phyloP scores from a whole-genome alignment of 2,329 filamentous ascomycete genomes.

The Lachnellula suecica region DNA sequence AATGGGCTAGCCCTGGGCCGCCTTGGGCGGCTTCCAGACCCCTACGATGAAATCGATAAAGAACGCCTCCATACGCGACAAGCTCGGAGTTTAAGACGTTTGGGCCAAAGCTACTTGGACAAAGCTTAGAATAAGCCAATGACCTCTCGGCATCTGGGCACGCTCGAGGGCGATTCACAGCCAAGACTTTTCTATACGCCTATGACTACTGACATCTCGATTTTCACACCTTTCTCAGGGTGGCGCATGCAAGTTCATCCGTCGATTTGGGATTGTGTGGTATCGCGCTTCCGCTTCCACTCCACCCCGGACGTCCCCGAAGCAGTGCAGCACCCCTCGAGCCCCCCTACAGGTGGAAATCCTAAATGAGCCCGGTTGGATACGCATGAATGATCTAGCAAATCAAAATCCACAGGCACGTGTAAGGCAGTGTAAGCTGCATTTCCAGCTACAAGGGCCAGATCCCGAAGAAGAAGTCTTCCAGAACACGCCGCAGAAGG shows the following conservation, averaged over 20 bases:
- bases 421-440: not conserved
- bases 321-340: too few relatives aligned
- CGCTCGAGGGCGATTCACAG: not conserved
- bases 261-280: too few relatives aligned
- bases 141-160: not conserved
- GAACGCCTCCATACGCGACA: not conserved
- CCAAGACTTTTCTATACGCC: not conserved
- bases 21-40: too few relatives aligned
- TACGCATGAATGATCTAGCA: not conserved
- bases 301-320: not conserved
- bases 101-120: not conserved
- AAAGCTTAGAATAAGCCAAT: not conserved
- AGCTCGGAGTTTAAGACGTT: not conserved
- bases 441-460: too few relatives aligned
- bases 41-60: not conserved
- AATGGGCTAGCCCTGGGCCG: too few relatives aligned
- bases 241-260: too few relatives aligned
- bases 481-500: not conserved
- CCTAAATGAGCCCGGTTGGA: not conserved
- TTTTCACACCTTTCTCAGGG: not conserved
- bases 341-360: not conserved
- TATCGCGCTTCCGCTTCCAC: not conserved
- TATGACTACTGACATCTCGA: not conserved
- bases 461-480: not conserved
- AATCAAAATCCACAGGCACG: not conserved